A percentile compares a stretch with the other conserved stretches of the same genome.
Conservation (phyloP, 495 filamentous ascomycete genomes). For the Penicillium samsonianum region DNA sequence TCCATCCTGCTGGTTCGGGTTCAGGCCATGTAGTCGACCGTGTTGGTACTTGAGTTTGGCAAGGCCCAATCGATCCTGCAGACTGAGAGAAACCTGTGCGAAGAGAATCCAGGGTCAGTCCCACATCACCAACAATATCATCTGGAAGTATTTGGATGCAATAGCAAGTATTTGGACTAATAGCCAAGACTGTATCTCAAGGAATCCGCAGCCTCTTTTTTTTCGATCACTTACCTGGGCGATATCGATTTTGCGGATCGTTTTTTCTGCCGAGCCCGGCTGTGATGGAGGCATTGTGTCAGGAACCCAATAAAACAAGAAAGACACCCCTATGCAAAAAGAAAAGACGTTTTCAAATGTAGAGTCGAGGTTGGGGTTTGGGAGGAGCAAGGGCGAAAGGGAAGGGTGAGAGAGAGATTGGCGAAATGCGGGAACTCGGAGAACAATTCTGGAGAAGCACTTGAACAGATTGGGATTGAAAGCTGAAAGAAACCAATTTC, state of each 20-base stretch:
- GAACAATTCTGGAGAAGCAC: conserved; percentile 7
- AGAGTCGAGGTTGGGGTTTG: conserved; percentile 14
- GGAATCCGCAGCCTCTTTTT: conserved; percentile 4
- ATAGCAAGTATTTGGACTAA: background rate
- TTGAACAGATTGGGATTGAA: background rate
- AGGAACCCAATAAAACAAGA: conserved; percentile 13
- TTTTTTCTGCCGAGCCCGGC: conserved; percentile 42
- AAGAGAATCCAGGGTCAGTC: conserved; percentile 13
- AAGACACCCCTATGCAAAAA: conserved; percentile 2
- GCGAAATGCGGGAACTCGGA: conserved; percentile 25
- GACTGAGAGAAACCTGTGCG: conserved; percentile 78
- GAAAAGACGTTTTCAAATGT: background rate
- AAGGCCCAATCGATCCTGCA: conserved; percentile 90
- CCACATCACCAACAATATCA: background rate
- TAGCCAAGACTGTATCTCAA: background rate
- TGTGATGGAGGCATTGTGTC: conserved; percentile 39
- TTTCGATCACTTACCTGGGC: conserved; percentile 66
- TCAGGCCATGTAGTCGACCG: conserved; percentile 53
- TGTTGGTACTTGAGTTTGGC: conserved; percentile 96
- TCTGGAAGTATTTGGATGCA: conserved; percentile 1
- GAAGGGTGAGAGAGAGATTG: conserved; percentile 30
- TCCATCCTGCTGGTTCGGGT: conserved; percentile 68
- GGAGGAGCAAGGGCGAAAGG: conserved; percentile 32
- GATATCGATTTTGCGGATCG: conserved; percentile 57
- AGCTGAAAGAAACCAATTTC: background rate